Evolutionary conservation across 805 yeast species (phyloP).

Genomic region (Kregervanrija pseudodelftensis): DNA sequence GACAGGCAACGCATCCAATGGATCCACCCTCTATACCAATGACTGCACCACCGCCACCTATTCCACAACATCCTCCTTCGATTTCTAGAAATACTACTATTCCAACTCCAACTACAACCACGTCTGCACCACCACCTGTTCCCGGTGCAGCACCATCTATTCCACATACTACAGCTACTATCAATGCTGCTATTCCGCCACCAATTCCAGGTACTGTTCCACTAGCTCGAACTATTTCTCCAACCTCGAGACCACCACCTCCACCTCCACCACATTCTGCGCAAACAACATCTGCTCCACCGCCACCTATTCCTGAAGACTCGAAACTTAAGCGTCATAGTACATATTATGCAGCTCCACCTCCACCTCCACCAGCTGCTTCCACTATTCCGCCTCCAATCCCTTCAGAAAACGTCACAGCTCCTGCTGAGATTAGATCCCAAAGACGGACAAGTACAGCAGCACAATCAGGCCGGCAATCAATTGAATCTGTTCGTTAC

Average conservation of each 20-base stretch:
- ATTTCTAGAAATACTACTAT: conserved; percentile 4
- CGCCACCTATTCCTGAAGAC: conserved; percentile 1
- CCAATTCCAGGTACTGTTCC: not conserved
- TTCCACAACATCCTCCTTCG: conserved; percentile 9
- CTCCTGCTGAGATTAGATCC: conserved; percentile 18
- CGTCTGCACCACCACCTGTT: conserved; percentile 11
- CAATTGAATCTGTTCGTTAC: not conserved
- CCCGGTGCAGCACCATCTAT: conserved; percentile 19
- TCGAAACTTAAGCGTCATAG: no score
- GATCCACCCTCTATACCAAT: conserved; percentile 7
- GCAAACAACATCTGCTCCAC: conserved; percentile 6
- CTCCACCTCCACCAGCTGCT: conserved; percentile 8
- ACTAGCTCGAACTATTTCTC: conserved; percentile 3
- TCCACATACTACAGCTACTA: conserved; percentile 5
- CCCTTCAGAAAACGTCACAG: conserved; percentile 6
- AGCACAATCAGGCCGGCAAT: conserved; percentile 6
- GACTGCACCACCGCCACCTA: conserved; percentile 13
- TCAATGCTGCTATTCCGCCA: not conserved
- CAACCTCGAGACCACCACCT: conserved; percentile 4
- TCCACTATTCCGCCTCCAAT: conserved; percentile 16
- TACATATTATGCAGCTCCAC: conserved; percentile 5
- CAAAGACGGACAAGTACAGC: not conserved
- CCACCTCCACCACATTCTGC: conserved; percentile 19
- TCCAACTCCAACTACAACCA: conserved; percentile 2
- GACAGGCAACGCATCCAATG: no score